Evolutionary conservation across 495 filamentous ascomycete genomes (phyloP), one percentile per base, ranked within the genome.

Genomic region (Daldinia concentrica): DNA sequence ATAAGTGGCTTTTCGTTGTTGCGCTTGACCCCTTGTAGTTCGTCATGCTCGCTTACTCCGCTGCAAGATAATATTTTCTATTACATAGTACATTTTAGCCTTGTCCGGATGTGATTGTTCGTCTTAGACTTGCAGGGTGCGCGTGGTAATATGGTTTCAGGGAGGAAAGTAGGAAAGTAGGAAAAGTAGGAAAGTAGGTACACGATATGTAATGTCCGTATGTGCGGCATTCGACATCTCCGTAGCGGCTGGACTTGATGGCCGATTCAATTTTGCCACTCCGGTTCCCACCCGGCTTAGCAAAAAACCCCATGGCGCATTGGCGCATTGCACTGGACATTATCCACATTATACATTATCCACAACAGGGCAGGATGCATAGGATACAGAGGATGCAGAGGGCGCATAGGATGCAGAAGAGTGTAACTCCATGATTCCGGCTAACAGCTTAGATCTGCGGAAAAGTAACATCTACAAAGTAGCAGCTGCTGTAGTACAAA

Each of bases 251-350:
- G 63, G 58, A 37, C 59, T 48, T 60, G 69, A 72, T 60, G 29
- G 34, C 64, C 69, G 64, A 39, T 67, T 54, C n/a, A 58, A 34
- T 63, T 58, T 62, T 43, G 68, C 62, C 68, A 71, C 68, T 66
- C 68, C 68, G 63, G 26, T 41, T 58, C 34, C 63, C 52, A 48
- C 19, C 17, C 41, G 41, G 41, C 8, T 45, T 7, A 45, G 15
- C n/a, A 43, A 19, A 43, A 45, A 34, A 34, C 8, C 9, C 32
- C 41, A 45, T 19, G 41, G 41, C 17, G 43, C 19, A 36, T 36
- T 11, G 34, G 6, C 8, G 43, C 19, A 14, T 36, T 14, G 5
- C 34, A 36, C 34, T 36, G 5, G 12, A 36, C 34, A 48, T 48
- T 24, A 22, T 24, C 43, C 43, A 48, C 19, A 48, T 24, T 48